Base-by-base conservation (phyloP, 257 asterid species). In the Solanum sejunctum region DNA sequence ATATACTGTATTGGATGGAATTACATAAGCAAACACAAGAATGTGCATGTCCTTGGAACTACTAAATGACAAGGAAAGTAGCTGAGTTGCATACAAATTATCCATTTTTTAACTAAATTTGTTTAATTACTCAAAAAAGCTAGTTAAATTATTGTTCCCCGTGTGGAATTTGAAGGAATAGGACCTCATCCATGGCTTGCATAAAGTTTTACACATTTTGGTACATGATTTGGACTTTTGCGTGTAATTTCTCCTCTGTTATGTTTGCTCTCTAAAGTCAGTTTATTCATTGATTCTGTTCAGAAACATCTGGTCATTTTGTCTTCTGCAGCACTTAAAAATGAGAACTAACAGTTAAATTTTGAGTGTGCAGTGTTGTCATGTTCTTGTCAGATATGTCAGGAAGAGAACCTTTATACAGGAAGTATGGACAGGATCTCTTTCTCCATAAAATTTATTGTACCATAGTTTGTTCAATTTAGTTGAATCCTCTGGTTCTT, bases 361-460 rank as follows among this genome's bases (percentile, higher is more conserved):
- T 72, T 70, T 86, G 80, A 16, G 71, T 81, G 87, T 89, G 84
- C 99, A 97, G 99, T 86, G 89, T 97, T 51, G 92, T 95, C 88
- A 94, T 95, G 99, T 94, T 97, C 93, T 90, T 97, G 89, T 97
- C 98, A 26, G 99, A 97, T 90, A 97, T 97, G 99, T 97, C 99
- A 28, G 99, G 99, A 91, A 94, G 99, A 92, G 99, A 97, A 89
- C 99, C 99, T 71, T 86, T 97, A 85, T 97, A 97, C 91, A 94
- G 89, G 88, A 95, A 94, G 99, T 97, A 92, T 47, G 96, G 41
- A 55, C 41, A 86, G 75, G 84, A 45, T 17, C 52, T 57, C 28
- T 6, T 61, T 54, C 67, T 61, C 12, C 41, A 17, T 67, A 28
- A 83, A 39, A 26, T 43, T n/a, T 26, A 8, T 12, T 70, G 78